Conservation (phyloP, 2,329 filamentous ascomycete species). For the Cordyceps cicadae region DNA sequence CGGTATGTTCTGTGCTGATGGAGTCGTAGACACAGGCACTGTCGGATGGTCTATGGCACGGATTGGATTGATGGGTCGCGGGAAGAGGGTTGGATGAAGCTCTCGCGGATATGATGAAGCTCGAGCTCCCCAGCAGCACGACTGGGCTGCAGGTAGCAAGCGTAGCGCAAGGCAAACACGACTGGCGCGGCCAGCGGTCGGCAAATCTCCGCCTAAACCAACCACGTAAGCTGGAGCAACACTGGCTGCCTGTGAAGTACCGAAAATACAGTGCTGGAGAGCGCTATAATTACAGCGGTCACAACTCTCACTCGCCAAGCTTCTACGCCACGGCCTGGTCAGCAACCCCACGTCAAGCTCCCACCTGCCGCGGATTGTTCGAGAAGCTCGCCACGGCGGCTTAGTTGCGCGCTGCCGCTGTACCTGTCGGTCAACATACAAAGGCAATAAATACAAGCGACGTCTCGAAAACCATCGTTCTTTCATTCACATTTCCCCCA, state of each 20-base stretch:
- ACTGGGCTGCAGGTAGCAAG: not conserved
- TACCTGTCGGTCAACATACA: not conserved
- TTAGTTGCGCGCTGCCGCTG: not conserved
- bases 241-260: not conserved
- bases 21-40: not conserved
- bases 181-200: slow-evolving; percentile 13
- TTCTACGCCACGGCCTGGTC: not conserved
- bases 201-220: slow-evolving; percentile 13
- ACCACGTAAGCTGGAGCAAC: slow-evolving; percentile 2
- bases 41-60: not conserved
- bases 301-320: not conserved
- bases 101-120: slow-evolving; percentile 10
- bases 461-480: not conserved
- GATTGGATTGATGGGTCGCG: not conserved
- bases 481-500: not conserved
- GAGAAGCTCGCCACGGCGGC: slow-evolving; percentile 11
- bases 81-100: slow-evolving; percentile 1
- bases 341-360: slow-evolving; percentile 11
- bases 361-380: slow-evolving; percentile 12
- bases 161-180: slow-evolving; percentile 13
- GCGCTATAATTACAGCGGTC: slow-evolving; percentile 2
- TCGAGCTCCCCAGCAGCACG: slow-evolving; percentile 5
- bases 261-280: not conserved
- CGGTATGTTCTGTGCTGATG: not conserved
- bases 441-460: not conserved